Evolutionary conservation across 2,329 filamentous ascomycete species (phyloP), one percentile per base, ranked within the genome.

Genomic region (Aspergillus puulaauensis): DNA sequence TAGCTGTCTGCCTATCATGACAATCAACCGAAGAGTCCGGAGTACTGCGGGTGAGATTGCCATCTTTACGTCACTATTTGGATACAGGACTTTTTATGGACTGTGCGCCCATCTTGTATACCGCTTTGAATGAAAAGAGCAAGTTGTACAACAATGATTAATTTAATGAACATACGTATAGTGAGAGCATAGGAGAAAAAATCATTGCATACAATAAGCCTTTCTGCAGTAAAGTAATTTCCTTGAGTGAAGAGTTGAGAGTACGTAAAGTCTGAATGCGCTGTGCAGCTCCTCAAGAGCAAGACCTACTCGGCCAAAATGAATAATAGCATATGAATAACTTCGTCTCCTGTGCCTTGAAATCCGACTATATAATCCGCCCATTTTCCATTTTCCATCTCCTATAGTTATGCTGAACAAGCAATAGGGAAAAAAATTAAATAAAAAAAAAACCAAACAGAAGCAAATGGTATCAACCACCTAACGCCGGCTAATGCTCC

Each of bases 401-500:
- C 14, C 35, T 33, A 52, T 17, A 43, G 52, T 40, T 37, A 55
- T 45, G 54, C 40, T 52, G 33, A 45, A 44, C 43, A 47, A 58
- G 19, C 37, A 56, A 44, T 19, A 8, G 24, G 6, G 7, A 52
- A 31, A n/a, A n/a, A 58, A 47, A 59, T 14, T 35, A 40, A 60
- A 31, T 45, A 54, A 57, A 54, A 52, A 23, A n/a, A 56, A 47
- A 59, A 21, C 40, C 40, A 60, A 35, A 45, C 56, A 61, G 53
- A 50, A 55, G 57, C 61, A 67, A 65, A 67, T 70, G 68, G 68
- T 71, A 73, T 72, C 70, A 68, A 71, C 65, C 64, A 61, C 60
- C 58, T 50, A 71, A 73, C 70, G 70, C 71, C 70, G 51, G 64
- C 62, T 64, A 71, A 73, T 73, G 70, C 70, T 71, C 48, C 56